Conservation (phyloP, 1,139 yeast species). For the Saccharomyces hybrid region DNA sequence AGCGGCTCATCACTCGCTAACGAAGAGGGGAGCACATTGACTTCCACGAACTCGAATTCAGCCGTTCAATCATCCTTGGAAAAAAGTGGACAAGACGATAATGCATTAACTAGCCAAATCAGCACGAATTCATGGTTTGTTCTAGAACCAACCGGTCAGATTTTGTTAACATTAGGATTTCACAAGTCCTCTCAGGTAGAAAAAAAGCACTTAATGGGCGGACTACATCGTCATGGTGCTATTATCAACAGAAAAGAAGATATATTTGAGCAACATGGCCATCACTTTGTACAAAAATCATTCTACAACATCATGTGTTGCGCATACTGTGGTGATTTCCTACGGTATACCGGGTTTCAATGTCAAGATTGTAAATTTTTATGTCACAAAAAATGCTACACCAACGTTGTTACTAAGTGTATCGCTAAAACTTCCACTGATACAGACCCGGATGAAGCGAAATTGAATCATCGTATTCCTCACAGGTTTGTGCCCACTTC, state of each 20-base stretch:
- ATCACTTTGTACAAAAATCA: constrained; percentile 91
- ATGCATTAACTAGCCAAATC: constrained; percentile 12
- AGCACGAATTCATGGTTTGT: constrained; percentile 79
- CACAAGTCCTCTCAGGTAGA: constrained; percentile 53
- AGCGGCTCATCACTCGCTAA: constrained; percentile 8
- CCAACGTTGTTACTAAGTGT: constrained; percentile 91
- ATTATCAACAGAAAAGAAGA: constrained; percentile 93
- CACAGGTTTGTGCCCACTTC: constrained; percentile 88
- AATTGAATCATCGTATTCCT: constrained; percentile 91
- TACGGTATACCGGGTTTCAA: constrained; percentile 90
- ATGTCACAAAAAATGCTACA: constrained; percentile 91
- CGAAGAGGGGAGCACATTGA: constrained; percentile 5
- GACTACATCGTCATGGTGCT: constrained; percentile 96
- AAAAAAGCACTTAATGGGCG: constrained; percentile 40
- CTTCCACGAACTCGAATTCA: constrained; percentile 5
- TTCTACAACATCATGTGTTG: constrained; percentile 95
- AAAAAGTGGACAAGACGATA: neutral
- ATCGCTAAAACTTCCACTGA: constrained; percentile 87
- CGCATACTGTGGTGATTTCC: constrained; percentile 91
- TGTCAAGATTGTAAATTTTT: constrained; percentile 93
- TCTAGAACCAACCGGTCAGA: constrained; percentile 90
- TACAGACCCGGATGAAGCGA: constrained; percentile 77
- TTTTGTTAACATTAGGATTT: constrained; percentile 68
- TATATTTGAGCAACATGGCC: constrained; percentile 93
- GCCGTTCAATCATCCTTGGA: neutral